Evolutionary conservation across 1,284 basidiomycete species (phyloP).

Genomic region (Moesziomyces antarcticus): DNA sequence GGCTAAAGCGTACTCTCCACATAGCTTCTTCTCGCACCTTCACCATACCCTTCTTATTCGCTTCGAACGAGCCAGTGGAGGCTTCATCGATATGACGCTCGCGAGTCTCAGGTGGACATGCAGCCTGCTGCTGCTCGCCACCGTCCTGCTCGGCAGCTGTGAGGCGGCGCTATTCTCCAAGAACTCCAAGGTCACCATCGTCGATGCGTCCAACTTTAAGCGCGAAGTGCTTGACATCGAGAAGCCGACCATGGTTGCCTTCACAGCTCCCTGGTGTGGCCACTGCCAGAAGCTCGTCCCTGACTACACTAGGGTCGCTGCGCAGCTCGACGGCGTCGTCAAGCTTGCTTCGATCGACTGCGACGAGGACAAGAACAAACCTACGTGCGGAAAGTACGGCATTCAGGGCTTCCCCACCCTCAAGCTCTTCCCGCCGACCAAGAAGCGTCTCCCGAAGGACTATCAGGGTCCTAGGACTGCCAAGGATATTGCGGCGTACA

Average conservation of each 20-base stretch:
- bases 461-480: conserved; percentile 82
- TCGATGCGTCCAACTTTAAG: conserved; percentile 54
- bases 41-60: conserved; percentile 2
- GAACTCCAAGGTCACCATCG: conserved; percentile 54
- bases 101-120: conserved; percentile 8
- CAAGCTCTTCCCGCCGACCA: conserved; percentile 72
- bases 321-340: conserved; percentile 81
- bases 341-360: conserved; percentile 92
- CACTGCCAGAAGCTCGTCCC: conserved; percentile 89
- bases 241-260: conserved; percentile 68
- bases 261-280: conserved; percentile 69
- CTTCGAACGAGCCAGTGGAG: background rate
- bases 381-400: conserved; percentile 82
- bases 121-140: conserved; percentile 34
- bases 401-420: conserved; percentile 92
- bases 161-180: conserved; percentile 58
- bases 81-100: conserved; percentile 2
- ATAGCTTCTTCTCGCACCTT: background rate
- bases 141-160: conserved; percentile 15
- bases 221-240: conserved; percentile 64
- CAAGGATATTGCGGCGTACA: conserved; percentile 80
- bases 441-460: conserved; percentile 74
- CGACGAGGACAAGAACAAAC: conserved; percentile 83
- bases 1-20: too few species aligned
- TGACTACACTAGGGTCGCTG: conserved; percentile 84